Evolutionary conservation across 306 rosid genomes (phyloP).

Genomic region (Mucuna pruriens): DNA sequence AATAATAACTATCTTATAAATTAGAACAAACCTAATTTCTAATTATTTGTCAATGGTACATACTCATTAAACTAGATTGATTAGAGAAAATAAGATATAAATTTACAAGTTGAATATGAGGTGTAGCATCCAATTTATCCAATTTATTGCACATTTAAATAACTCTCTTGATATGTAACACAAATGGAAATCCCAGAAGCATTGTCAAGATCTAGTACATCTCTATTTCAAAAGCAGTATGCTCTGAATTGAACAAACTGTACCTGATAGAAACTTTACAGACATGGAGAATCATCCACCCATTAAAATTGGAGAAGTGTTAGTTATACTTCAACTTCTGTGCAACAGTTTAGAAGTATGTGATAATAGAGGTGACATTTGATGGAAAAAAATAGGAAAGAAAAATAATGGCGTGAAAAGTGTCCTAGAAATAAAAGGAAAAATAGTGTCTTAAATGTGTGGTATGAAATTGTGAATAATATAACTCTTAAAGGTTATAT

Average conservation of each 20-base stretch:
- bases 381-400: not conserved
- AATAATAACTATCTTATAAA: too few relatives aligned
- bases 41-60: too few relatives aligned
- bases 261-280: slow-evolving; percentile 17
- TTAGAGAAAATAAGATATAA: too few relatives aligned
- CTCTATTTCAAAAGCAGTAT: slow-evolving; percentile 15
- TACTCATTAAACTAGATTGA: too few relatives aligned
- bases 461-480: not conserved
- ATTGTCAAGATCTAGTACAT: not conserved
- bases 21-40: too few relatives aligned
- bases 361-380: not conserved
- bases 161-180: not conserved
- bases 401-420: not conserved
- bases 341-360: not conserved
- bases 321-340: not conserved
- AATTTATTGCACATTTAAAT: not conserved
- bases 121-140: slow-evolving; percentile 9
- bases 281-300: slow-evolving; percentile 12
- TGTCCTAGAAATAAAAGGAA: not conserved
- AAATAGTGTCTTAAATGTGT: too few relatives aligned
- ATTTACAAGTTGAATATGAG: too few relatives aligned
- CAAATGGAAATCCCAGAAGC: slow-evolving; percentile 5
- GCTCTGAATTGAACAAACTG: not conserved
- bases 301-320: not conserved
- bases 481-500: not conserved